phyloP scores from a whole-genome alignment of 495 filamentous ascomycete species.

The Neurospora sp. region DNA sequence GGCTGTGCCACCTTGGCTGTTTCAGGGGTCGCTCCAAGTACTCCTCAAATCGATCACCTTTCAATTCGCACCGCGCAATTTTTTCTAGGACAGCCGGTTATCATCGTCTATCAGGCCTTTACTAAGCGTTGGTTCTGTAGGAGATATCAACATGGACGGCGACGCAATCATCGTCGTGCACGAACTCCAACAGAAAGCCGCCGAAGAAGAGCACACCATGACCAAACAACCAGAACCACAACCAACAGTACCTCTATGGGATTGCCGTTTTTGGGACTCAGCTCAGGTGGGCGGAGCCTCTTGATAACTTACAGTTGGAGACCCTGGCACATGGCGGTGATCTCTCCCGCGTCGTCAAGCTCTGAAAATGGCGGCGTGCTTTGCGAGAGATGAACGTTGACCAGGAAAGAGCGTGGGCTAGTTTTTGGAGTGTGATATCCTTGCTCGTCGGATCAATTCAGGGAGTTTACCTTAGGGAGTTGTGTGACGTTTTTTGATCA shows the following conservation, averaged over 20 bases:
- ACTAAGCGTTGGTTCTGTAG: no score
- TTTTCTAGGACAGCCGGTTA: no score
- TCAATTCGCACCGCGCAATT: no score
- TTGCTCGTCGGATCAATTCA: neutral
- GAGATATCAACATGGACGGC: no score
- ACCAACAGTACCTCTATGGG: neutral
- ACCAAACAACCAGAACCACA: neutral
- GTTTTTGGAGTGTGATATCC: neutral
- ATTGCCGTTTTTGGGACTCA: neutral
- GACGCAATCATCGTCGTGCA: neutral
- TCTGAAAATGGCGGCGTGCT: neutral
- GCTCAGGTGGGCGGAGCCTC: neutral
- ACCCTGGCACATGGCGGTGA: neutral
- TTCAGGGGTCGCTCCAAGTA: no score
- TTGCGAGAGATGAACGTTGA: neutral
- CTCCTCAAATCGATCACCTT: no score
- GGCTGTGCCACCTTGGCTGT: neutral
- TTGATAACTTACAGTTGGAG: neutral
- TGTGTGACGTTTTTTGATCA: neutral
- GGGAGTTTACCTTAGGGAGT: neutral
- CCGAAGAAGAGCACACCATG: neutral
- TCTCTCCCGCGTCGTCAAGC: neutral
- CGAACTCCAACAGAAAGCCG: neutral
- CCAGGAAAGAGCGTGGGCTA: neutral
- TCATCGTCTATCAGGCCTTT: no score